phyloP scores from a whole-genome alignment of 495 filamentous ascomycete genomes.

The Alectoria sarmentosa region DNA sequence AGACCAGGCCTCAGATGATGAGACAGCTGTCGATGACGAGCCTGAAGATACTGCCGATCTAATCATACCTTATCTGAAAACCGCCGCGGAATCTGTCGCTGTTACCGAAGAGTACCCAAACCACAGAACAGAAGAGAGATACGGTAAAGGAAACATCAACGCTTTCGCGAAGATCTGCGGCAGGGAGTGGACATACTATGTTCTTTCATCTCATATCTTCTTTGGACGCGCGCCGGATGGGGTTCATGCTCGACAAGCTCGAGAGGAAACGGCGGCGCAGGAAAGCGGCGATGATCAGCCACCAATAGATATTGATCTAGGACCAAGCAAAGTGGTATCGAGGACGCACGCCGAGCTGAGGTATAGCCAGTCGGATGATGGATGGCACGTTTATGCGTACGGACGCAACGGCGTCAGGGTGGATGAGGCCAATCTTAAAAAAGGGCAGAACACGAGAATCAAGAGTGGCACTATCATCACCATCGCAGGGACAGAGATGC shows the following conservation, averaged over 20 bases:
- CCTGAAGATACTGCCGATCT: constrained; percentile 60
- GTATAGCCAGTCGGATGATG: constrained; percentile 60
- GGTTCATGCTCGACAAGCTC: constrained; percentile 34
- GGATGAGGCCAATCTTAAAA: constrained; percentile 60
- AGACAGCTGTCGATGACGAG: constrained; percentile 37
- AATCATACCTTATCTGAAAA: constrained; percentile 61
- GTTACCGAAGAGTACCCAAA: constrained; percentile 71
- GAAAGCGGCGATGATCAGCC: constrained; percentile 38
- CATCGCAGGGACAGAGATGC: constrained; percentile 90
- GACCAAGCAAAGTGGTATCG: constrained; percentile 87
- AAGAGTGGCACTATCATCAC: constrained; percentile 83
- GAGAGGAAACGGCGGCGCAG: constrained; percentile 37
- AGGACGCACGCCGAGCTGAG: constrained; percentile 79
- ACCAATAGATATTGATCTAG: constrained; percentile 81
- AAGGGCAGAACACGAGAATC: constrained; percentile 55
- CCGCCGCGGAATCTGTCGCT: constrained; percentile 52
- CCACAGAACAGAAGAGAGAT: constrained; percentile 46
- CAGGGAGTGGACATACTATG: constrained; percentile 89
- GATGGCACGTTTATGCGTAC: constrained; percentile 78
- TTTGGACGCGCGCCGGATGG: constrained; percentile 76
- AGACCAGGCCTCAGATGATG: constrained; percentile 20
- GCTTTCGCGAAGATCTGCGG: constrained; percentile 94
- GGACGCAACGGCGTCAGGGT: constrained; percentile 86
- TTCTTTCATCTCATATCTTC: constrained; percentile 68
- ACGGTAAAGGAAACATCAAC: constrained; percentile 63